Evolutionary conservation across 2,329 filamentous ascomycete genomes (phyloP), one percentile per base, ranked within the genome.

Genomic region (Colletotrichum musicola): DNA sequence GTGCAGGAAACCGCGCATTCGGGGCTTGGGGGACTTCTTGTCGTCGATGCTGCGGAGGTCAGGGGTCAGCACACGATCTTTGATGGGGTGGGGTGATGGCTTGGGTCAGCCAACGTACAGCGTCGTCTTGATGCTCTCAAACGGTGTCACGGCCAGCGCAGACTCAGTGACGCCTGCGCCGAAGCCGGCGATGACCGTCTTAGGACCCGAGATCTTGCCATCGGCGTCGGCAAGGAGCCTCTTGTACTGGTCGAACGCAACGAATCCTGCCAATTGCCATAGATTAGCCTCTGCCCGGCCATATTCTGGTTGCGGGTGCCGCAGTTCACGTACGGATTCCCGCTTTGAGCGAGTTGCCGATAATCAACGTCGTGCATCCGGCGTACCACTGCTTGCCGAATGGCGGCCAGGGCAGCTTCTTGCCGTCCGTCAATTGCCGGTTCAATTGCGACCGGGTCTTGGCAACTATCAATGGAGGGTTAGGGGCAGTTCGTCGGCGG

Each of bases 61-160:
- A 9, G 10, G 5, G 44, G 49, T 53, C 38, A 64, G 64, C 51
- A 18, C 18, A 9, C 30, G 7, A 10, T 35, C 30, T 35, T 10
- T 44, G 30, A 55, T 51, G 10, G 10, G 30, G 55, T 51, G 10
- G 10, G n/a, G 22, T n/a, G 20, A 40, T 35, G n/a, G 4, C n/a
- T 6, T 35, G 12, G 60, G 49, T 49, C 42, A 42, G 53, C 60
- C 72, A 16, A 72, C 83, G 62, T 78, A 92, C 88, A 99, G 84
- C 74, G 97, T 97, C 58, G 96, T 99, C 86, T 99, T 99, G 82
- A 99, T 98, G 76, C 93, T 97, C 83, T 99, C 96, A 68, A 97
- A 98, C 0, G 96, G 96, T 40, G 96, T 99, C 40, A 99, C 96
- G 12, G 96, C 96, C 3, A 99, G 83, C 59, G 98, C 82, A 4